A percentile compares a stretch with the other conserved stretches of the same genome.
phyloP scores from a whole-genome alignment of 495 filamentous ascomycete genomes.

The Aspergillus affinis region DNA sequence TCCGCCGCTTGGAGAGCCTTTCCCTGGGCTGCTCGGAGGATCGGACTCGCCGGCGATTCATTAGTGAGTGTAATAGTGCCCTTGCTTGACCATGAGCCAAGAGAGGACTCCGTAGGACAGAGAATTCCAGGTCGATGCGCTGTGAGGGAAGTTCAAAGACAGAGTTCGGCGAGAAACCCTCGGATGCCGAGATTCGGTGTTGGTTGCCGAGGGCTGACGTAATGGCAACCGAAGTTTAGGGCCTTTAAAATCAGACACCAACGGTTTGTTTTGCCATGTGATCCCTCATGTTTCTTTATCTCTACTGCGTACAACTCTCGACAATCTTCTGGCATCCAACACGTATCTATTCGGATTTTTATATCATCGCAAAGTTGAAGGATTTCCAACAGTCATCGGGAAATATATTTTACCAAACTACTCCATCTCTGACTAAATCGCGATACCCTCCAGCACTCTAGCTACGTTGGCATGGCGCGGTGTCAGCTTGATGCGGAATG shows the following conservation, averaged over 20 bases:
- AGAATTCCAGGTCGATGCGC: neutral
- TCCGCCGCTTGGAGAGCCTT: slow-evolving; percentile 28
- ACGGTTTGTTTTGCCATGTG: neutral
- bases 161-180: neutral
- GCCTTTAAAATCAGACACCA: neutral
- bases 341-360: neutral
- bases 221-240: neutral
- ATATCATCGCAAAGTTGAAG: neutral
- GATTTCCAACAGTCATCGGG: neutral
- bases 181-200: neutral
- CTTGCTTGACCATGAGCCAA: neutral
- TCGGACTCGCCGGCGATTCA: slow-evolving; percentile 16
- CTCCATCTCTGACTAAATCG: neutral
- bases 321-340: neutral
- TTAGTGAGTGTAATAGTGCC: neutral
- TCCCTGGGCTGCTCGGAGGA: slow-evolving; percentile 14
- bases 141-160: neutral
- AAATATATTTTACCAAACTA: neutral
- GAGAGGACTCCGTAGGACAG: neutral
- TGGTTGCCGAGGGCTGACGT: neutral
- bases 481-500: neutral
- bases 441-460: neutral
- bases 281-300: neutral
- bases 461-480: neutral
- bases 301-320: neutral